These are phyloP conservation scores for Saccharomycopsis fibuligera DNA, from an alignment of 805 yeast species.

Conservation along the genomic window DNA sequence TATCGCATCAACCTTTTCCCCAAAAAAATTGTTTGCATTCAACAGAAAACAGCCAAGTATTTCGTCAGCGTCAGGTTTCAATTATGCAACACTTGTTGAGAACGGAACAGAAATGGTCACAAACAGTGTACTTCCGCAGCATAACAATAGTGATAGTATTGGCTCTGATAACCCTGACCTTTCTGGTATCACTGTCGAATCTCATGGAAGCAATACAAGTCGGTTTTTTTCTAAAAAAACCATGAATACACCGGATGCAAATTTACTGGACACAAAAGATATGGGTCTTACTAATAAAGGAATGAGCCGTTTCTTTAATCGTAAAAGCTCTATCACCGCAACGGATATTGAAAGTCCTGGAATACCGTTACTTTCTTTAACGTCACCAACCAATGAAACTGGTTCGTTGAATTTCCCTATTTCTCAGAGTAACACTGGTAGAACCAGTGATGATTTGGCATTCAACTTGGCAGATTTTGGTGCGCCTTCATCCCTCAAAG, in stretches of 20 bases:
- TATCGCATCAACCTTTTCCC: slow-evolving; percentile 16
- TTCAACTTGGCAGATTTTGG: not conserved
- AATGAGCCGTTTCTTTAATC: slow-evolving; percentile 10
- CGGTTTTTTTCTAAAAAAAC: too few relatives aligned
- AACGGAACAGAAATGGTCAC: slow-evolving; percentile 16
- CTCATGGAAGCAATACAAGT: too few relatives aligned
- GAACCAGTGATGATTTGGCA: not conserved
- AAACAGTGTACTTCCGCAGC: too few relatives aligned
- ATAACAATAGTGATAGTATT: too few relatives aligned
- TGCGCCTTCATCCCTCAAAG: slow-evolving; percentile 4
- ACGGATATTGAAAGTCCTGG: not conserved
- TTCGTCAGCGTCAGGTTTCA: not conserved
- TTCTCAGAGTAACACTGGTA: not conserved
- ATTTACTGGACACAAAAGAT: too few relatives aligned
- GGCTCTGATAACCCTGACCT: too few relatives aligned
- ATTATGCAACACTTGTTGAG: not conserved
- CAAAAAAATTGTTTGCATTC: slow-evolving; percentile 16
- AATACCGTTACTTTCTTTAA: not conserved
- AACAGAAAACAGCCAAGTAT: slow-evolving; percentile 10
- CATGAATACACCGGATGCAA: too few relatives aligned
- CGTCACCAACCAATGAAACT: too few relatives aligned
- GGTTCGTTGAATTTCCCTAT: not conserved
- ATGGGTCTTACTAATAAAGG: not conserved
- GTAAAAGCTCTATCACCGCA: not conserved
- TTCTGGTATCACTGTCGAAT: too few relatives aligned